These are phyloP conservation scores for Pseudocohnilembus persalinus DNA, from an alignment of 169 alveolate genomes.

Conservation along the genomic window DNA sequence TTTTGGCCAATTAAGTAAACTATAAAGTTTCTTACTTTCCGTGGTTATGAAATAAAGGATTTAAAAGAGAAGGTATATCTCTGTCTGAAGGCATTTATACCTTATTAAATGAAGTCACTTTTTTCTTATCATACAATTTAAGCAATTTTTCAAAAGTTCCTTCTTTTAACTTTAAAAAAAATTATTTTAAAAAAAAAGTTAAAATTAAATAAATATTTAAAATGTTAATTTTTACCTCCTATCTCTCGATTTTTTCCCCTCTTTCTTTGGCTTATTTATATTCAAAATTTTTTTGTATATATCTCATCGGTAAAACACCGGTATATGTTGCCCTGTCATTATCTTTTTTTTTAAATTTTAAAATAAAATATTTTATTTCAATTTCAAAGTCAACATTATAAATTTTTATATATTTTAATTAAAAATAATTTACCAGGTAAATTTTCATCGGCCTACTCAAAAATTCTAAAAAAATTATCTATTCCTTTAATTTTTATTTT, in stretches of 20 bases:
- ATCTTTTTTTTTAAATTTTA: neutral
- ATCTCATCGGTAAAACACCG: neutral
- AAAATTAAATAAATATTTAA: no score
- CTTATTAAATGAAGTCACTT: neutral
- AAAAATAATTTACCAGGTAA: neutral
- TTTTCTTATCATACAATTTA: conserved; percentile 11
- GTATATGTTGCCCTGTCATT: neutral
- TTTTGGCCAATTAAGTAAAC: conserved; percentile 16
- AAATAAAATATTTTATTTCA: no score
- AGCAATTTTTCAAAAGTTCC: neutral
- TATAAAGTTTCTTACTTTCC: conserved; percentile 22
- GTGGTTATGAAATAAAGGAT: conserved; percentile 21
- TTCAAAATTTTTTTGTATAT: neutral
- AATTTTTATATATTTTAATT: no score
- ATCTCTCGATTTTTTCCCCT: neutral
- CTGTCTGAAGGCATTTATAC: neutral
- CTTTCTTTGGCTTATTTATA: neutral
- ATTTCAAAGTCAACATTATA: no score
- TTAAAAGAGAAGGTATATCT: no score
- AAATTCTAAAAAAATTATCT: neutral
- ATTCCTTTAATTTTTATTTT: neutral
- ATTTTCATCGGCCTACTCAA: neutral
- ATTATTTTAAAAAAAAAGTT: no score
- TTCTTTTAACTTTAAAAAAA: neutral
- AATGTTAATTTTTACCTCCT: neutral